Percentiles rank a stretch among this genome's conserved stretches.
Evolutionary conservation across 805 yeast genomes (phyloP).

Genomic region (Metschnikowia lachancei): DNA sequence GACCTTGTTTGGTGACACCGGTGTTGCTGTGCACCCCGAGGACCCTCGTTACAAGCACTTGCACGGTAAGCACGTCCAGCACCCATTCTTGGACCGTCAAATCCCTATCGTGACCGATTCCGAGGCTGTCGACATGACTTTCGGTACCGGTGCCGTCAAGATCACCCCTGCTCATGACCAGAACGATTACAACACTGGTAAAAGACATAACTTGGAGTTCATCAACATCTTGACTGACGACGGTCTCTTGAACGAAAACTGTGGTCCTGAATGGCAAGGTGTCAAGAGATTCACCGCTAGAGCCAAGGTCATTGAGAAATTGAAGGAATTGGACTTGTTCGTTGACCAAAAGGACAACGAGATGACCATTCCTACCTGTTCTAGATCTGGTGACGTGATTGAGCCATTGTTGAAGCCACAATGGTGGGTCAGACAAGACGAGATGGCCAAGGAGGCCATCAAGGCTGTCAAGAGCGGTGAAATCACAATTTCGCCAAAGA

Average conservation of each 20-base stretch:
- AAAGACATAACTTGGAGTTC: constrained; percentile 84
- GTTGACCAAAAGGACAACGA: constrained; percentile 90
- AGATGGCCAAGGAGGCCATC: constrained; percentile 85
- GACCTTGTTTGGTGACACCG: constrained; percentile 97
- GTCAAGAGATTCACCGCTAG: constrained; percentile 95
- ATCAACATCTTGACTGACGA: constrained; percentile 90
- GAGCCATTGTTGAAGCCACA: constrained; percentile 98
- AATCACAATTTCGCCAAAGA: constrained; percentile 77
- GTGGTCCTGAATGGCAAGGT: constrained; percentile 87
- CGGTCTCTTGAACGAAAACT: constrained; percentile 84
- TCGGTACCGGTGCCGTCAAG: constrained; percentile 99
- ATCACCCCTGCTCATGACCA: constrained; percentile 98
- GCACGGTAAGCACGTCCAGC: constrained; percentile 88
- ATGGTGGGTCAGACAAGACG: constrained; percentile 96
- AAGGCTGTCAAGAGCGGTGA: constrained; percentile 80
- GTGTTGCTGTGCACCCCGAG: constrained; percentile 94
- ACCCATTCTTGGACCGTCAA: constrained; percentile 83
- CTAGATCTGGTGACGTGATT: constrained; percentile 94
- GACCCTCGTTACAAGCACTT: constrained; percentile 90
- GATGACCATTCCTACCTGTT: constrained; percentile 92
- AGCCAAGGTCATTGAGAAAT: constrained; percentile 71
- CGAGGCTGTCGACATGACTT: constrained; percentile 98
- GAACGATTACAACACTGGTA: constrained; percentile 95
- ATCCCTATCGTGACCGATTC: constrained; percentile 86
- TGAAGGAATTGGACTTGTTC: constrained; percentile 70